phyloP scores from a whole-genome alignment of 2,329 filamentous ascomycete genomes.

The Fusarium solani-melongenae region DNA sequence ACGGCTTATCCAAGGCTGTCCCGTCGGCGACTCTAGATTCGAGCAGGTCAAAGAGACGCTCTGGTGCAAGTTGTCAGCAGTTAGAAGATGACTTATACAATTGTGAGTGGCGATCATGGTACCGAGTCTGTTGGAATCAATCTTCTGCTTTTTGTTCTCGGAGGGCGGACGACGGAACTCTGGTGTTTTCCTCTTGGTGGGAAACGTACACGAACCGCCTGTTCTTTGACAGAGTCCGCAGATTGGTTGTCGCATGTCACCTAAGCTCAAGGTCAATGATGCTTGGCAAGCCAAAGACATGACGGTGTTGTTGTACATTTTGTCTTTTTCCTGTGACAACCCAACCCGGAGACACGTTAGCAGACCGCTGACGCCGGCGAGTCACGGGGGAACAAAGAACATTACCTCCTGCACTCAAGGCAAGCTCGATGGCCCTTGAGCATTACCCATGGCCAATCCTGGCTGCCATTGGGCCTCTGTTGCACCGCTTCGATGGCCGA shows the following conservation, averaged over 20 bases:
- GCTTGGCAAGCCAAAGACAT: not conserved
- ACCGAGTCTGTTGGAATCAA: slow-evolving; percentile 1
- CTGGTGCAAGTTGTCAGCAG: not conserved
- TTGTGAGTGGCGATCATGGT: not conserved
- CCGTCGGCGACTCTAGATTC: not conserved
- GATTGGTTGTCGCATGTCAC: not conserved
- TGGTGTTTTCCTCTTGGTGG: slow-evolving; percentile 6
- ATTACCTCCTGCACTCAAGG: slow-evolving; percentile 2
- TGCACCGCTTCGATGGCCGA: too few relatives aligned
- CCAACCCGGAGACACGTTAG: not conserved
- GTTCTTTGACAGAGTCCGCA: slow-evolving; percentile 7
- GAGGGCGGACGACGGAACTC: not conserved
- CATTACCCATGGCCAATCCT: too few relatives aligned
- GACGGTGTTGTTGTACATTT: not conserved
- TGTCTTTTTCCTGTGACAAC: not conserved
- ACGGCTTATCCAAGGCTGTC: not conserved
- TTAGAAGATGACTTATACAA: not conserved
- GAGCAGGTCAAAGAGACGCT: slow-evolving; percentile 5
- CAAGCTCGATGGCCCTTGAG: slow-evolving; percentile 3
- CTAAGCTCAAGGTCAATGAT: not conserved
- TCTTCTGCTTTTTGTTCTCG: not conserved
- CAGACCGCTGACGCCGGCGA: too few relatives aligned
- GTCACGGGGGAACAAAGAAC: not conserved
- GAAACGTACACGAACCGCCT: slow-evolving; percentile 2
- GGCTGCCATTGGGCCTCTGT: too few relatives aligned